phyloP scores from a whole-genome alignment of 1,284 basidiomycete species.

The Mycena sp. region DNA sequence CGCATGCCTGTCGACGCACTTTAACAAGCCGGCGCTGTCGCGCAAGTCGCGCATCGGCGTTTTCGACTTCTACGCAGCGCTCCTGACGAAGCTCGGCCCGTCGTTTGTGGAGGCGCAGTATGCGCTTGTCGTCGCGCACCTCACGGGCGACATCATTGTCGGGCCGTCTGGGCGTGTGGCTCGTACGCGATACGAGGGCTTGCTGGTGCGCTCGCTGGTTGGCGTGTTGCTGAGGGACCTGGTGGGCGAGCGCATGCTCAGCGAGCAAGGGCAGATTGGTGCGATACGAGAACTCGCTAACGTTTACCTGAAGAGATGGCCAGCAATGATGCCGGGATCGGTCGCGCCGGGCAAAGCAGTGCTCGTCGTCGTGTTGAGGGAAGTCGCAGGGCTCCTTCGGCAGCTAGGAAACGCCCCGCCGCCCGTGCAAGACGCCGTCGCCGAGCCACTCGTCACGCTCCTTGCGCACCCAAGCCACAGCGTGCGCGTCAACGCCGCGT shows the following conservation, averaged over 20 bases:
- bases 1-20: conserved; percentile 76
- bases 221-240: conserved; percentile 86
- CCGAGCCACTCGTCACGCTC: conserved; percentile 87
- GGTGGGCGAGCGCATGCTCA: conserved; percentile 88
- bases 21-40: conserved; percentile 77
- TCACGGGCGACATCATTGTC: conserved; percentile 79
- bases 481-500: conserved; percentile 87
- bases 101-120: conserved; percentile 89
- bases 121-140: conserved; percentile 79
- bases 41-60: conserved; percentile 85
- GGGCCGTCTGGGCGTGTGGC: conserved; percentile 19
- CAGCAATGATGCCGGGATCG: conserved; percentile 90
- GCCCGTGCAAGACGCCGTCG: conserved; percentile 88
- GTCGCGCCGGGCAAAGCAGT: conserved; percentile 76
- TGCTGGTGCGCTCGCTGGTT: conserved; percentile 80
- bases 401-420: conserved; percentile 94
- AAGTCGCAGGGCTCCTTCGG: conserved; percentile 86
- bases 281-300: conserved; percentile 90
- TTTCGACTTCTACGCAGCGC: conserved; percentile 88
- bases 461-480: conserved; percentile 90
- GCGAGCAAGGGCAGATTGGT: conserved; percentile 92
- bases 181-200: conserved; percentile 73
- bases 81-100: conserved; percentile 81
- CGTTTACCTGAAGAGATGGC: conserved; percentile 90
- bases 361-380: conserved; percentile 82